phyloP scores from a whole-genome alignment of 2,329 filamentous ascomycete species.

The Lizonia empirigonia region DNA sequence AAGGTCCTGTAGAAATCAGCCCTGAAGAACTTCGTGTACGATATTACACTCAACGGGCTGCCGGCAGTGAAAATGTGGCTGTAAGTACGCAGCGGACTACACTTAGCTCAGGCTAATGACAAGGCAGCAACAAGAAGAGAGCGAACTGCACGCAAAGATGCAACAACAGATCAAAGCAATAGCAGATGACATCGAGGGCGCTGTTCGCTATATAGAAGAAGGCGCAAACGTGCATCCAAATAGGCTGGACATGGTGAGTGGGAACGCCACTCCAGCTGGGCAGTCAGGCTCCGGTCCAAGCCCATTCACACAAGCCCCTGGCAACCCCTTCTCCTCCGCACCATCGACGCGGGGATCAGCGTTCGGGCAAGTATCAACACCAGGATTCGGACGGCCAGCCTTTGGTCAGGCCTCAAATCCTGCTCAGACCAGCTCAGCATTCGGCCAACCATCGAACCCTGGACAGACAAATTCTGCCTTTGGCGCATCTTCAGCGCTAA shows the following conservation, averaged over 20 bases:
- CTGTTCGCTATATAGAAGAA: slow-evolving; percentile 52
- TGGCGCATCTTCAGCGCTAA: slow-evolving; percentile 46
- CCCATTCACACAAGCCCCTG: slow-evolving; percentile 34
- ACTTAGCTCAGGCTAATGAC: slow-evolving; percentile 15
- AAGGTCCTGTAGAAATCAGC: slow-evolving; percentile 82
- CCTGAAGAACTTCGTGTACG: slow-evolving; percentile 81
- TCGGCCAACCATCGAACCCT: slow-evolving; percentile 50
- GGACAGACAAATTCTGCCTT: slow-evolving; percentile 42
- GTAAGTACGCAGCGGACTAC: slow-evolving; percentile 45
- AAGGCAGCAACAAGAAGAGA: slow-evolving; percentile 64
- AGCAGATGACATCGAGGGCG: slow-evolving; percentile 71
- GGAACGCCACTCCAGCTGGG: slow-evolving; percentile 19
- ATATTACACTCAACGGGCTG: slow-evolving; percentile 69
- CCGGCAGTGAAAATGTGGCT: slow-evolving; percentile 64
- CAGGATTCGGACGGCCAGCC: slow-evolving; percentile 43
- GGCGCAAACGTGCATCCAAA: slow-evolving; percentile 45
- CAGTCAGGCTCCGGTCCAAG: slow-evolving; percentile 22
- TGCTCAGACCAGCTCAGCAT: slow-evolving; percentile 44
- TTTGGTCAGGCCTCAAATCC: slow-evolving; percentile 47
- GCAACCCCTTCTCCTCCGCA: slow-evolving; percentile 38
- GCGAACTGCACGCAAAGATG: slow-evolving; percentile 64
- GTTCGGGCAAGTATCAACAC: slow-evolving; percentile 50
- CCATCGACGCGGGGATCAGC: slow-evolving; percentile 28
- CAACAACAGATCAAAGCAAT: slow-evolving; percentile 76
- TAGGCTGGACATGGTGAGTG: slow-evolving; percentile 39